Evolutionary conservation across 176 grass and related monocot genomes (phyloP).

Genomic region (Ampelocalamus luodianensis): DNA sequence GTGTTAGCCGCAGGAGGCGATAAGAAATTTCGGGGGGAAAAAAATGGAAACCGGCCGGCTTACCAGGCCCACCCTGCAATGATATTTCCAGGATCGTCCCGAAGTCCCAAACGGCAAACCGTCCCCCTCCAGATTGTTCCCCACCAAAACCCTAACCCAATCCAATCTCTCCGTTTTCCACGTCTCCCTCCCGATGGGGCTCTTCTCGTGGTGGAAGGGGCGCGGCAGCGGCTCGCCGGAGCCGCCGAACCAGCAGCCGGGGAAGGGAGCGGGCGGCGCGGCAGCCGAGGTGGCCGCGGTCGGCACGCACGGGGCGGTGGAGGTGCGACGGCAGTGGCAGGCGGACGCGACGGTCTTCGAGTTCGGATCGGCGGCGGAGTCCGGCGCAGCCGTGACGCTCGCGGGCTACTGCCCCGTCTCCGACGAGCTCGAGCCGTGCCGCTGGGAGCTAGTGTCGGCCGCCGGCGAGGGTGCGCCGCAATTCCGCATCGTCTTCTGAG

Average conservation of each 20-base stretch:
- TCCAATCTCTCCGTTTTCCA: constrained; percentile 27
- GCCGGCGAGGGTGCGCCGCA: constrained; percentile 69
- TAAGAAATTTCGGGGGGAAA: too few relatives aligned
- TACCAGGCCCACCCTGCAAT: not conserved
- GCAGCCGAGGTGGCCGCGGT: constrained; percentile 25
- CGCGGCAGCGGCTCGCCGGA: constrained; percentile 39
- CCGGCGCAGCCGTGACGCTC: constrained; percentile 67
- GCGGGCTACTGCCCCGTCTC: constrained; percentile 87
- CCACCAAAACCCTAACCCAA: constrained; percentile 46
- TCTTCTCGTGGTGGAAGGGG: constrained; percentile 82
- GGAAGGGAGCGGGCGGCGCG: not conserved
- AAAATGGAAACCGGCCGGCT: too few relatives aligned
- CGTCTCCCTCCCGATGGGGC: constrained; percentile 64
- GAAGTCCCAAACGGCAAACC: not conserved
- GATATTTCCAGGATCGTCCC: not conserved
- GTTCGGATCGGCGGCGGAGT: constrained; percentile 78
- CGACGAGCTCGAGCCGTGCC: constrained; percentile 87
- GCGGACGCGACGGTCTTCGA: constrained; percentile 89
- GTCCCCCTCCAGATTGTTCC: not conserved
- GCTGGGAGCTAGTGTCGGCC: constrained; percentile 80
- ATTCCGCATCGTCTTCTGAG: constrained; percentile 94
- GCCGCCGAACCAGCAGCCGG: not conserved
- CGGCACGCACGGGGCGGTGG: constrained; percentile 73
- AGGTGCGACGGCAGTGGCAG: constrained; percentile 65
- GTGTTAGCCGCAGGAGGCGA: too few relatives aligned